Evolutionary conservation across 345 rosid genomes (phyloP), one percentile per base, ranked within the genome.

Genomic region (Salix brachista): DNA sequence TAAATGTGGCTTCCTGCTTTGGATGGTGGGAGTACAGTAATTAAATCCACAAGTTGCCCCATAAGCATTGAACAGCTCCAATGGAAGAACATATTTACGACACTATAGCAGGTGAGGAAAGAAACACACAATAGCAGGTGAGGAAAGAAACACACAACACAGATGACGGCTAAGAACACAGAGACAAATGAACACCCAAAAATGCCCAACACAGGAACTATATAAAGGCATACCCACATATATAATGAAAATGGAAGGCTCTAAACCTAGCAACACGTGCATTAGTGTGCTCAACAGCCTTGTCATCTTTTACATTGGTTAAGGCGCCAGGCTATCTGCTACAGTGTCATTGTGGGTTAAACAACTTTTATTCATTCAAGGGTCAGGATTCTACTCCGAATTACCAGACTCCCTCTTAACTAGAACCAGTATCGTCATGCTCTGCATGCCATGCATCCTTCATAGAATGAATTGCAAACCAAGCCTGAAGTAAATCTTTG

Each of bases 191-290:
- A 67, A 72, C 52, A 64, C 34, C n/a, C 50, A 72, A 11, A 77
- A 23, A 74, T 32, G 46, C 60, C 66, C 72, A 70, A 34, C 60
- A 28, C 62, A 46, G 44, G 46, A 39, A 52, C 18, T 2, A 54
- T 13, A 52, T 26, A 67, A 68, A 67, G 78, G 71, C 48, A 79
- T 42, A 50, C 70, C 52, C 54, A 60, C 19, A 11, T 73, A 60
- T 54, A 37, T 8, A 44, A 75, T 16, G 41, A 64, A 44, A 18
- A 26, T 17, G 14, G 56, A 84, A 56, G 76, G 34, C 67, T 74
- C 56, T 56, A 54, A 25, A 42, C 65, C 60, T 34, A 71, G 70
- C 68, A 68, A 28, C 26, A 28, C 62, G n/a, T 36, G 54, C 26
- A 23, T 50, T 54, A 54, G 67, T 62, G 67, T 66, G 73, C 39